Evolutionary conservation across 2,329 filamentous ascomycete species (phyloP).

Genomic region (Epichloe hybrida): DNA sequence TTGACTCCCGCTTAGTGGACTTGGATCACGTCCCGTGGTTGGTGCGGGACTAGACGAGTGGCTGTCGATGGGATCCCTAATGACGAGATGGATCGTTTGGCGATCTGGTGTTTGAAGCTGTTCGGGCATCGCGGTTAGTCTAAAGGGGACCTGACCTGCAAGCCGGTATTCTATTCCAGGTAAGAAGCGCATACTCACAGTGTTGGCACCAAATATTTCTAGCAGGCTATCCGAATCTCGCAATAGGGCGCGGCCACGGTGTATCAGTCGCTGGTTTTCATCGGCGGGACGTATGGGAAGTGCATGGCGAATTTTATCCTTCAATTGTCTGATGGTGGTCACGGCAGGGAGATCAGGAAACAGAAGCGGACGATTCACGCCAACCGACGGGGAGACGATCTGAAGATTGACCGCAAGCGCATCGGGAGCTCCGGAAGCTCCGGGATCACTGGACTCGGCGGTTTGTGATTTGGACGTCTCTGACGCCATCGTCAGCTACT

Average conservation of each 20-base stretch:
- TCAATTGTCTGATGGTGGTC: conserved; percentile 43
- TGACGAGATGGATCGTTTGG: conserved; percentile 40
- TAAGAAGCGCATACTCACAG: conserved; percentile 23
- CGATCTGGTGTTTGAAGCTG: conserved; percentile 31
- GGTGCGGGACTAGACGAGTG: conserved; percentile 14
- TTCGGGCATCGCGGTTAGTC: conserved; percentile 6
- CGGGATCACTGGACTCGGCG: conserved; percentile 10
- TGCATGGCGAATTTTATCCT: conserved; percentile 41
- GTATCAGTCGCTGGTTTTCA: conserved; percentile 45
- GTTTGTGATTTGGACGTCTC: conserved; percentile 16
- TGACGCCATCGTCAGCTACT: conserved; percentile 25
- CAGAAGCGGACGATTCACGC: conserved; percentile 35
- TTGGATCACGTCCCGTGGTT: conserved; percentile 14
- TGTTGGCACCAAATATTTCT: conserved; percentile 42
- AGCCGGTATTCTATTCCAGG: not conserved
- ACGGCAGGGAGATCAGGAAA: conserved; percentile 34
- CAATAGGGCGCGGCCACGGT: conserved; percentile 42
- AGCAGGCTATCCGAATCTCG: conserved; percentile 42
- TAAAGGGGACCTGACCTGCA: not conserved
- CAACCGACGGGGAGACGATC: conserved; percentile 44
- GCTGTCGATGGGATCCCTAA: conserved; percentile 26
- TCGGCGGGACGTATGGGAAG: conserved; percentile 36
- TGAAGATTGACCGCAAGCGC: conserved; percentile 38
- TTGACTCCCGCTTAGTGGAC: conserved; percentile 9
- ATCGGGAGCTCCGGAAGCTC: conserved; percentile 14